Evolutionary conservation across 2,329 filamentous ascomycete genomes (phyloP).

Genomic region (Penicillium hordei): DNA sequence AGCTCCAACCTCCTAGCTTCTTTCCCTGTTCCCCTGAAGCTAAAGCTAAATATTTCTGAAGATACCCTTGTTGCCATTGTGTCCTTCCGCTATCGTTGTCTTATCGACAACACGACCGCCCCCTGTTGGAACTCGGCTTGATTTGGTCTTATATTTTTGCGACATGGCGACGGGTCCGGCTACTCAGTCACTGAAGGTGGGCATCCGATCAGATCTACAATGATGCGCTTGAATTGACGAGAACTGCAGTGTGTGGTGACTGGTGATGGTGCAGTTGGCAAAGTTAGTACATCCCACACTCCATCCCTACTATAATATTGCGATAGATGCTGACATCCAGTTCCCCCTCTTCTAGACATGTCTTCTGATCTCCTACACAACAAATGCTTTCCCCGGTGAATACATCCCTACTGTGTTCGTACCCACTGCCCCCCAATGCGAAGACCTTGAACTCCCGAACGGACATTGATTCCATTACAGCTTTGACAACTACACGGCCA

Average conservation of each 20-base stretch:
- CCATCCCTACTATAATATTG: neutral
- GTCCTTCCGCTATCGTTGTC: slow-evolving; percentile 6
- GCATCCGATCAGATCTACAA: slow-evolving; percentile 16
- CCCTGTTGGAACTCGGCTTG: slow-evolving; percentile 3
- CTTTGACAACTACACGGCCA: slow-evolving; percentile 98
- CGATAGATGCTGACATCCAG: neutral
- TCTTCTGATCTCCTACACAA: slow-evolving; percentile 98
- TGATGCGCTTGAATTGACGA: slow-evolving; percentile 38
- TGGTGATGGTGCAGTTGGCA: slow-evolving; percentile 98
- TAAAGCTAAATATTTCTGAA: slow-evolving; percentile 9
- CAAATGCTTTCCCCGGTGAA: slow-evolving; percentile 99
- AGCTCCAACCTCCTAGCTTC: slow-evolving; percentile 18
- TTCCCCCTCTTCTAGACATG: slow-evolving; percentile 70
- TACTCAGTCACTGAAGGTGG: slow-evolving; percentile 90
- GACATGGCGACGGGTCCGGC: slow-evolving; percentile 75
- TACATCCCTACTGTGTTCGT: slow-evolving; percentile 89
- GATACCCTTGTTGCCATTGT: slow-evolving; percentile 3
- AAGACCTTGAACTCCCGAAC: slow-evolving; percentile 7
- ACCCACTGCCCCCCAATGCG: slow-evolving; percentile 18
- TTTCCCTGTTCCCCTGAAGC: slow-evolving; percentile 17
- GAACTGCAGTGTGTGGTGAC: slow-evolving; percentile 85
- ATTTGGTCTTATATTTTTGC: neutral
- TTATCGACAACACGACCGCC: neutral
- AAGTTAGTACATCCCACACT: slow-evolving; percentile 59
- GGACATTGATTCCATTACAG: slow-evolving; percentile 48